Conservation (phyloP, 169 alveolate genomes). For the Cryptosporidium felis region DNA sequence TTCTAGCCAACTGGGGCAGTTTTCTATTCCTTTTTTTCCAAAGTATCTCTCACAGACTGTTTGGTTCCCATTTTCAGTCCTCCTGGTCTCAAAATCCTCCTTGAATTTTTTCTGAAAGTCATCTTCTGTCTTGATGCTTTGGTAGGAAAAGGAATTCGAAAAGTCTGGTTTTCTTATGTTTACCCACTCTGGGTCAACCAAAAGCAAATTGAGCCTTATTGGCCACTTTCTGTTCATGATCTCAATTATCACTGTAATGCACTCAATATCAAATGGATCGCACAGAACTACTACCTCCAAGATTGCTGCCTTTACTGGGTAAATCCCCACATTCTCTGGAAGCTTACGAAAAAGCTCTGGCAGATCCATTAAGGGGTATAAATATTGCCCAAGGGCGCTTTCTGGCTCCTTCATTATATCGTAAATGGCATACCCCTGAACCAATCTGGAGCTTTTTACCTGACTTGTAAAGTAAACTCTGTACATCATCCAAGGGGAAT, state of each 20-base stretch:
- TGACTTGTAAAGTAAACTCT: conserved; percentile 36
- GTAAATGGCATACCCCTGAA: conserved; percentile 15
- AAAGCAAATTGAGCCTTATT: conserved; percentile 23
- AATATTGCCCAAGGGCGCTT: conserved; percentile 26
- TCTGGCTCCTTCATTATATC: conserved; percentile 70
- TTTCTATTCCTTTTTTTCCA: neutral
- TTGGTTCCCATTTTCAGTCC: neutral
- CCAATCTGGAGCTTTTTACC: neutral
- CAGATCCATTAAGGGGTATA: conserved; percentile 34
- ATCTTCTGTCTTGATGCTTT: conserved; percentile 17
- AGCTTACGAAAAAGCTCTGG: conserved; percentile 18
- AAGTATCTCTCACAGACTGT: neutral
- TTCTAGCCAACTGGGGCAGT: conserved; percentile 47
- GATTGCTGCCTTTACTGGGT: conserved; percentile 52
- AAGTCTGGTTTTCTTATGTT: conserved; percentile 31
- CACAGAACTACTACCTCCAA: conserved; percentile 28
- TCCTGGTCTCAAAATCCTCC: neutral
- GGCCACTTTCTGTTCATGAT: conserved; percentile 54
- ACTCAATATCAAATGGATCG: conserved; percentile 67
- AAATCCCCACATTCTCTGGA: conserved; percentile 37
- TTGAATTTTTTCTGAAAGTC: conserved; percentile 21
- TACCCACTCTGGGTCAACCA: conserved; percentile 67
- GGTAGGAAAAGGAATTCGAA: conserved; percentile 10
- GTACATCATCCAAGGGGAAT: conserved; percentile 69
- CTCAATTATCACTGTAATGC: conserved; percentile 26